Evolutionary conservation across 1,284 basidiomycete species (phyloP).

Genomic region (Megacollybia platyphylla): DNA sequence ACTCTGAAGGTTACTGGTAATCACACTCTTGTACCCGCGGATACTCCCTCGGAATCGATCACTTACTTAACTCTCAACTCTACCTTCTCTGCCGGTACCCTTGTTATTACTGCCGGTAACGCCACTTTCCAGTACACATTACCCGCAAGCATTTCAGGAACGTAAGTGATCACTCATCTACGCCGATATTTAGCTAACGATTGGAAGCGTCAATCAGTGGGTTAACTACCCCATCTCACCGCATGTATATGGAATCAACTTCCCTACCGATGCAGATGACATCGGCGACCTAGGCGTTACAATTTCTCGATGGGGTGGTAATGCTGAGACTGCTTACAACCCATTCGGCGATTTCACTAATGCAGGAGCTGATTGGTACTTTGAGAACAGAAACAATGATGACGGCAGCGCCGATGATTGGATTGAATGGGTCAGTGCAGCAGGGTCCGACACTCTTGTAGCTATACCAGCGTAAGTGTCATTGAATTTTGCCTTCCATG

Average conservation of each 20-base stretch:
- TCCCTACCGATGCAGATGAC: conserved; percentile 29
- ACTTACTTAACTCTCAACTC: conserved; percentile 29
- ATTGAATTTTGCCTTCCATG: neutral
- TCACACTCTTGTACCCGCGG: conserved; percentile 24
- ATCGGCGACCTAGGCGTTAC: conserved; percentile 32
- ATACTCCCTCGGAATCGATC: conserved; percentile 30
- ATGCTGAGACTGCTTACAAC: conserved; percentile 40
- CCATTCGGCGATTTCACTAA: conserved; percentile 10
- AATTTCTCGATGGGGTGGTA: conserved; percentile 38
- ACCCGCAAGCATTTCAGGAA: conserved; percentile 25
- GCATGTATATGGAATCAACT: conserved; percentile 36
- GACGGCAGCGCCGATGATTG: conserved; percentile 25
- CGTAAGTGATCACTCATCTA: conserved; percentile 10
- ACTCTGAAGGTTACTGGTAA: conserved; percentile 17
- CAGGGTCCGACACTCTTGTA: conserved; percentile 27
- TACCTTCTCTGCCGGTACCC: conserved; percentile 22
- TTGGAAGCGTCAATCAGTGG: conserved; percentile 19
- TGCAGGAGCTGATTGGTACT: conserved; percentile 35
- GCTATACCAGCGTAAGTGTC: conserved; percentile 31
- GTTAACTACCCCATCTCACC: conserved; percentile 27
- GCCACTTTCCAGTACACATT: conserved; percentile 24
- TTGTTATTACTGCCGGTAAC: conserved; percentile 25
- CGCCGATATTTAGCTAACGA: neutral
- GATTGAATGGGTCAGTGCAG: conserved; percentile 30
- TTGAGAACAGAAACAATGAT: conserved; percentile 30